These are phyloP conservation scores for Ceratopteris richardii DNA, from an alignment of 75 land plant genomes.

Conservation along the genomic window DNA sequence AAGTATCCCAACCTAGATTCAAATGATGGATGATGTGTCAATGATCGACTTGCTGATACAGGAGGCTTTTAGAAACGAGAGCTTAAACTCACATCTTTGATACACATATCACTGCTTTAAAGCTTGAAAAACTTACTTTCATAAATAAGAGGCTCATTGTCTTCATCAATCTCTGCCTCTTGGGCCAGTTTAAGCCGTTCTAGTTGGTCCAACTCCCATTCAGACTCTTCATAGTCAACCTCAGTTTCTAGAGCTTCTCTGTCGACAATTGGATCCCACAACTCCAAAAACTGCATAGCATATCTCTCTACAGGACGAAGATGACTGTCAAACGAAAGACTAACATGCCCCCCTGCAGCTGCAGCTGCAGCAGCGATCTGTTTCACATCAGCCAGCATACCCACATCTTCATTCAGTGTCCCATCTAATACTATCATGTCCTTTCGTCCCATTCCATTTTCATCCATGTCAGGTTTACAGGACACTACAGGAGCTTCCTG, in stretches of 20 bases:
- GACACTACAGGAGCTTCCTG: constrained; percentile 13
- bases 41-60: not conserved
- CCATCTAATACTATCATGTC: constrained; percentile 6
- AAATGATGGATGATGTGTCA: not conserved
- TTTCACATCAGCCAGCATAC: constrained; percentile 92
- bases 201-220: constrained; percentile 94
- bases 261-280: constrained; percentile 93
- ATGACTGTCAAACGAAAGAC: constrained; percentile 74
- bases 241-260: constrained; percentile 58
- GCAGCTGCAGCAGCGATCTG: constrained; percentile 94
- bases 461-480: constrained; percentile 25
- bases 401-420: constrained; percentile 68
- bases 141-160: constrained; percentile 90
- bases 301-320: constrained; percentile 88
- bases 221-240: constrained; percentile 65
- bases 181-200: constrained; percentile 93
- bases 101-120: too few species aligned
- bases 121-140: constrained; percentile 74
- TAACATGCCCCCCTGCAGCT: constrained; percentile 67
- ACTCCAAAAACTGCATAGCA: constrained; percentile 89
- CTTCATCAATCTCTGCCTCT: constrained; percentile 98
- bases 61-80: not conserved
- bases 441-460: constrained; percentile 9
- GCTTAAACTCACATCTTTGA: not conserved
- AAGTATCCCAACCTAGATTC: constrained; percentile 91